These are phyloP conservation scores for Earliella scabrosa DNA, from an alignment of 1,284 basidiomycete genomes.

Conservation along the genomic window DNA sequence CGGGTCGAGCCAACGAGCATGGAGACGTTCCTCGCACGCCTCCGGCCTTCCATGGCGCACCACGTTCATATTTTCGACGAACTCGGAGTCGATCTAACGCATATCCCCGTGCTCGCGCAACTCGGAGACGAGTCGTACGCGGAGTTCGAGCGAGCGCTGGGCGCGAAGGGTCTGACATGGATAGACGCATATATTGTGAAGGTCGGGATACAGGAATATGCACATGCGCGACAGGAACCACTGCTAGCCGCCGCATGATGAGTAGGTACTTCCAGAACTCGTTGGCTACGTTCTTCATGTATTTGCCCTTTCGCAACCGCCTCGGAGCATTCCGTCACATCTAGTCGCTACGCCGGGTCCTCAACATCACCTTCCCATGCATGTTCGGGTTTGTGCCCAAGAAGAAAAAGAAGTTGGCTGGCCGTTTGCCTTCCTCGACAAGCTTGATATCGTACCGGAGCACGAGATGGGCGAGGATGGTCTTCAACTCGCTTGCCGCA, in stretches of 20 bases:
- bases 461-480: constrained; percentile 47
- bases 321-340: no score
- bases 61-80: constrained; percentile 2
- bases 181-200: constrained; percentile 10
- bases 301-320: no score
- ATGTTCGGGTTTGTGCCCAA: constrained; percentile 3
- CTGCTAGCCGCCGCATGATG: not conserved
- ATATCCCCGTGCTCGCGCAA: constrained; percentile 14
- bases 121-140: constrained; percentile 8
- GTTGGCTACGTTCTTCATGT: no score
- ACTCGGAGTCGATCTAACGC: constrained; percentile 7
- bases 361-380: constrained; percentile 13
- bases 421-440: constrained; percentile 33
- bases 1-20: not conserved
- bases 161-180: constrained; percentile 5
- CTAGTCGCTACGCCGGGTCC: no score
- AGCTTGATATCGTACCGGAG: constrained; percentile 52
- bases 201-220: not conserved
- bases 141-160: constrained; percentile 11
- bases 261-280: no score
- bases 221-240: not conserved
- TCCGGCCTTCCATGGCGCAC: constrained; percentile 4
- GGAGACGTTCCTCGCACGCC: constrained; percentile 1
- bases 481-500: constrained; percentile 49
- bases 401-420: constrained; percentile 15